Conservation (phyloP, 768 basidiomycete species). For the Rhodosporidiobolus odoratus region DNA sequence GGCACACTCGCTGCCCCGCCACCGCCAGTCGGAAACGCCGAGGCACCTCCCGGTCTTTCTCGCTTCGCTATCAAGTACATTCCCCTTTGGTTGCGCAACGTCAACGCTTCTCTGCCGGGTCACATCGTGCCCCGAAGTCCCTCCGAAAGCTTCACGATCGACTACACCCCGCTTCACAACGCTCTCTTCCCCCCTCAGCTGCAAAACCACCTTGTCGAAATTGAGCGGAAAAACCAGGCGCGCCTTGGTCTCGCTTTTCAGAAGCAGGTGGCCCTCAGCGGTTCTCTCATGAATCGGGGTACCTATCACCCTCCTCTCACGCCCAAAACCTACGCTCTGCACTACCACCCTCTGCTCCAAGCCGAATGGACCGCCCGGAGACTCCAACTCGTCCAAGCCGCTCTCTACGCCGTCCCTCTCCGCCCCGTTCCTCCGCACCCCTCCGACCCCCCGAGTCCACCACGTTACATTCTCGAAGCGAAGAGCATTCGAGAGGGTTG, state of each 20-base stretch:
- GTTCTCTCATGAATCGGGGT: too few species aligned
- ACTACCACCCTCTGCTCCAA: slow-evolving; percentile 14
- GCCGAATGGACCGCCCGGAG: slow-evolving; percentile 16
- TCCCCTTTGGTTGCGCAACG: slow-evolving; percentile 19
- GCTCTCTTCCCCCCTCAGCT: slow-evolving; percentile 15
- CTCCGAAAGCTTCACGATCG: neutral
- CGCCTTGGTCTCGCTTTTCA: neutral
- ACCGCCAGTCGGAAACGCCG: neutral
- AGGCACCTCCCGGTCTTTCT: neutral
- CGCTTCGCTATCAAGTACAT: slow-evolving; percentile 22
- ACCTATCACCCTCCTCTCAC: neutral
- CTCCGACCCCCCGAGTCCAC: neutral
- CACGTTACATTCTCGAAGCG: slow-evolving; percentile 39
- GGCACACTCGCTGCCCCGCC: neutral
- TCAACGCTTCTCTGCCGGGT: slow-evolving; percentile 8
- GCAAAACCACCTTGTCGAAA: neutral
- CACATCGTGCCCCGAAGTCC: neutral
- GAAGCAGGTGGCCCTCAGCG: neutral
- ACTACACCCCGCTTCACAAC: neutral
- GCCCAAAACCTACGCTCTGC: slow-evolving; percentile 12
- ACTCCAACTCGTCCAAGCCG: slow-evolving; percentile 11
- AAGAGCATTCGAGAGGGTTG: slow-evolving; percentile 47
- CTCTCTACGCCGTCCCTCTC: slow-evolving; percentile 18
- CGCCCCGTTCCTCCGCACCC: neutral
- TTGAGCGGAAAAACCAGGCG: neutral